Base-by-base conservation (phyloP, 1,284 basidiomycete species). In the Leccinum solheimii region DNA sequence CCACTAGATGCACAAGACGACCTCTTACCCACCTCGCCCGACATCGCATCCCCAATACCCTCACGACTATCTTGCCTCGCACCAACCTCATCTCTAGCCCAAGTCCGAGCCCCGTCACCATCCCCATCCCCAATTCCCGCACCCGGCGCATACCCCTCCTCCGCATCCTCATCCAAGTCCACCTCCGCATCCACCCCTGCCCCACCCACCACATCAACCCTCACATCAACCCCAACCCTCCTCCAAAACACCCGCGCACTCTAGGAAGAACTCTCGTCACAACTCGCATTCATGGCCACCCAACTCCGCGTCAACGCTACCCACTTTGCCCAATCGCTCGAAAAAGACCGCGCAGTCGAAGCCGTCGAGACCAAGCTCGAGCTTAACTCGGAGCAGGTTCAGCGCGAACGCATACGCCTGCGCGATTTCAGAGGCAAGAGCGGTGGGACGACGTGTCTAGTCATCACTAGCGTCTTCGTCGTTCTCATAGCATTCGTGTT, bases 241-340 rank as follows among this genome's bases (percentile, higher is more conserved):
- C 75, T 85, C 38, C 82, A 83, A 71, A 83, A 85, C 63, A 85
- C 87, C 10, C 81, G 77, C 16, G 80, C 82, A 0, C 76, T 88
- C 2, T 91, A 93, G 30, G 85, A 91, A 63, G 85, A 90, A 48
- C 83, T 93, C 50, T 83, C 88, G 0, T 80, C 81, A 5, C 90
- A 93, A 71, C 83, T 94, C 19, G 86, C 87, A 1, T 76, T 83
- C 49, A 94, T 94, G 91, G 88, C 91, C 1, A 77, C 83, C 2
- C 91, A 93, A 72, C 82, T 94, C 53, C 87, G 87, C 68, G 81
- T 81, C 26, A 94, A 94, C 66, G 86, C 89, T 0, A 69, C 86
- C 1, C 84, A 91, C 65, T 92, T 94, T 69, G 83, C 86, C 3
- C 79, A 81, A 3, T 78, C 85, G 13, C 78, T 94, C 1, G 83